Base-by-base conservation (phyloP, 805 yeast genomes). In the Wickerhamomyces rabaulensis region DNA sequence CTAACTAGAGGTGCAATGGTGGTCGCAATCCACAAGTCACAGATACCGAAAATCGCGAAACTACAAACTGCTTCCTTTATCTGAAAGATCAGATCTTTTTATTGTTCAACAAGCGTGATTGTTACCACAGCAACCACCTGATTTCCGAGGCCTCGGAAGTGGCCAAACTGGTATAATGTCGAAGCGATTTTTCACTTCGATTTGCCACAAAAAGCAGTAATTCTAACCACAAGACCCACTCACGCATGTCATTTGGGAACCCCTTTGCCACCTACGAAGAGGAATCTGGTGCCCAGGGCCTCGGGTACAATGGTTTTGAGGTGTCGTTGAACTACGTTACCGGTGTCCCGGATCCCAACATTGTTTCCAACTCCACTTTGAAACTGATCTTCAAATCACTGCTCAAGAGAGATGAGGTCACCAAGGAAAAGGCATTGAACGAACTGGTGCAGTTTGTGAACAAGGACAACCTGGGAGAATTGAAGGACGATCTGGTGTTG, bases 401-500 rank as follows among this genome's bases (percentile, higher is more conserved):
- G 42, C 61, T 84, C 61, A 91, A 90, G 64, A 79, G 85, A 58
- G 96, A 90, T 57, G 76, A 83, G 7, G 82, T 80, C n/a, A 92
- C 98, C 0, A 86, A 82, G 58, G 96, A 88, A 55, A 87, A 84
- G 60, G 89, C 94, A 1, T 68, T 89, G 22, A 60, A 53, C 6
- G 95, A 86, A 38, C 60, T 84, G 26, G 55, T 71, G 3, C 56
- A 62, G 4, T 57, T 65, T 26, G 51, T 77, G 3, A 42, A 53
- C 17, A 29, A 41, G 13, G 50, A 41, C 6, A 49, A 55, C 5
- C 49, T 52, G 1, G 55, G 62, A 2, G 57, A 58, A 16, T 42
- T 69, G 15, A 59, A 70, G n/a, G 82, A 83, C 51, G 86, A 82
- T 44, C 55, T 78, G 22, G 74, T 76, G 17, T 63, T 75, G n/a